Base-by-base conservation (phyloP, 495 filamentous ascomycete species). In the Rhypophila decipiens region DNA sequence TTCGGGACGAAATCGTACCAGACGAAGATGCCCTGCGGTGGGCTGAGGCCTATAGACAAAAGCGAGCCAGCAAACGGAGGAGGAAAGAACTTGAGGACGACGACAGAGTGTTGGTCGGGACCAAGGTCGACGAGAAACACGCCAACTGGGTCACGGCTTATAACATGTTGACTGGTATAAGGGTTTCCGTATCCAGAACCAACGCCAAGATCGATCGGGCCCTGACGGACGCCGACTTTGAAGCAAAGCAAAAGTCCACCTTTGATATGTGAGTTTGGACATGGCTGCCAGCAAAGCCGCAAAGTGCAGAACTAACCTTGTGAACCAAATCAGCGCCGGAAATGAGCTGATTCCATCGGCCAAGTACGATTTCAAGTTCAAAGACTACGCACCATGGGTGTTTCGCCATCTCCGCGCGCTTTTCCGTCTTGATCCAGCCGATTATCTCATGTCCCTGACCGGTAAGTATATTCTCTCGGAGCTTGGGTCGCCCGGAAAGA, bases 361-460 rank as follows among this genome's bases (percentile, higher is more conserved):
- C 53, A 97, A 97, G 70, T 99, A 99, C 73, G 93, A 99, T 69
- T 99, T 97, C 80, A 99, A 99, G 65, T 99, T 99, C 72, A 99
- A 99, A 67, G 93, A 99, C 67, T 99, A 99, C 66, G 93, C 93
- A 15, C 93, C 93, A 24, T 97, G 91, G 90, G 93, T 99, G 29
- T 99, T 99, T 70, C 87, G 93, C 56, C 86, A 91, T 67, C 75
- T 99, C 47, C 85, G 93, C 44, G 74, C 85, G 15, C 88, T 83
- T 56, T 99, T 99, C 69, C 75, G 83, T 48, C 76, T 97, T 33
- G 94, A 99, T 63, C 94, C 93, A 19, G 93, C 90, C 50, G 93
- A 99, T 63, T 99, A 99, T 63, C 77, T 99, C 29, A 91, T 99
- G 82, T 99, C 93, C 9, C 74, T 99, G 51, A 99, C 93, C 5